phyloP scores from a whole-genome alignment of 129 eudicot species.

The Pseudognaphalium luteoalbum region DNA sequence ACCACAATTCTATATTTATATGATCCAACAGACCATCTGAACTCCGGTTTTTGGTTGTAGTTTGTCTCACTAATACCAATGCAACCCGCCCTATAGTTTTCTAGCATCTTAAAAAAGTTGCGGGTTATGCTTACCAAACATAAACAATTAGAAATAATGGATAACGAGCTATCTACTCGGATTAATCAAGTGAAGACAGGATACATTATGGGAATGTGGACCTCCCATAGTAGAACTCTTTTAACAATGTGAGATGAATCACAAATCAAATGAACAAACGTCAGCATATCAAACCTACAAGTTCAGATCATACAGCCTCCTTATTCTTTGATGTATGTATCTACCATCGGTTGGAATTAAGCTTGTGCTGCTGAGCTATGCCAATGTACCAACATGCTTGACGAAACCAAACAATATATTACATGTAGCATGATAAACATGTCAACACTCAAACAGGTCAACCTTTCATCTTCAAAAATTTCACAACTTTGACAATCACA shows the following conservation, averaged over 20 bases:
- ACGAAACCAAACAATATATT: neutral
- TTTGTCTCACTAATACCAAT: neutral
- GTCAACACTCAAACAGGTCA: neutral
- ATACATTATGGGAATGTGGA: too few relatives aligned
- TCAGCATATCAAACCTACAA: neutral
- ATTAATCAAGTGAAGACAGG: too few relatives aligned
- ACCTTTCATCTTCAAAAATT: neutral
- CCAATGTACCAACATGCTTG: neutral
- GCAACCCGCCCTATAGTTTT: constrained; percentile 1
- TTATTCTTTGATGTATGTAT: neutral
- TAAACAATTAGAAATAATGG: too few relatives aligned
- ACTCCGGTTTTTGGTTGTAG: neutral
- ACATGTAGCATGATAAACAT: neutral
- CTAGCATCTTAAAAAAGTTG: constrained; percentile 12
- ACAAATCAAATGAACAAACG: neutral
- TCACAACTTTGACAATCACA: neutral
- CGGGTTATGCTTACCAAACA: neutral
- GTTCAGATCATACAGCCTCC: neutral
- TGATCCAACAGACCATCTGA: constrained; percentile 1
- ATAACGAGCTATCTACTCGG: too few relatives aligned
- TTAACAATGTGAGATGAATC: neutral
- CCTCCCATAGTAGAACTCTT: neutral
- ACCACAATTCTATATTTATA: neutral
- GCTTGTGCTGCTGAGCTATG: neutral
- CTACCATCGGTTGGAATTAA: neutral